Conservation (phyloP, 345 rosid genomes). For the Turnera subulata region DNA sequence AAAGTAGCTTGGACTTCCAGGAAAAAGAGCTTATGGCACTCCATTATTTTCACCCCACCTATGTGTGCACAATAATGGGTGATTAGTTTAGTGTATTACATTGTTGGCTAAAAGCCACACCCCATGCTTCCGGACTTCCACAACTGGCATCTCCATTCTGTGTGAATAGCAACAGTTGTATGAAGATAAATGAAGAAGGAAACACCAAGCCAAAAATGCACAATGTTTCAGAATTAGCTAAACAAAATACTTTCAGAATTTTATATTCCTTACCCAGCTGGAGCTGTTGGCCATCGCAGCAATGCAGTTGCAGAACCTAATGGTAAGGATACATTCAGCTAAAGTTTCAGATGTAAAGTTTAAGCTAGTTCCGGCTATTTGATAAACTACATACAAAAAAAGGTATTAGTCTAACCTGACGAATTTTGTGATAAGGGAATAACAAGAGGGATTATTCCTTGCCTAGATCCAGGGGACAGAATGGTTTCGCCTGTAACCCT, state of each 20-base stretch:
- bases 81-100: slow-evolving; percentile 44
- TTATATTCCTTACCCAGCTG: slow-evolving; percentile 54
- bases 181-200: slow-evolving; percentile 12
- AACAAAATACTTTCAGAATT: background rate
- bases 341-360: background rate
- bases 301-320: slow-evolving; percentile 71
- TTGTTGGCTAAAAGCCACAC: slow-evolving; percentile 85
- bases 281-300: slow-evolving; percentile 94
- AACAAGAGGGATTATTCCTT: slow-evolving; percentile 68
- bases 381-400: too few relatives aligned
- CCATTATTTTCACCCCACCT: slow-evolving; percentile 1
- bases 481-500: slow-evolving; percentile 58
- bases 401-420: slow-evolving; percentile 42
- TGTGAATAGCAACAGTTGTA: slow-evolving; percentile 20
- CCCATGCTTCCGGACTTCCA: slow-evolving; percentile 78
- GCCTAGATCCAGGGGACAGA: slow-evolving; percentile 66
- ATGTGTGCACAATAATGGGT: slow-evolving; percentile 19
- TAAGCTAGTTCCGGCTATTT: too few relatives aligned
- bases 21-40: too few relatives aligned
- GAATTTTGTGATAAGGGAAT: slow-evolving; percentile 64
- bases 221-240: slow-evolving; percentile 1
- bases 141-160: slow-evolving; percentile 93
- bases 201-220: slow-evolving; percentile 2
- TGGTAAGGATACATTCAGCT: slow-evolving; percentile 5
- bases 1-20: too few relatives aligned